These are phyloP conservation scores for Thozetella sp. DNA, from an alignment of 495 filamentous ascomycete species.

Conservation along the genomic window DNA sequence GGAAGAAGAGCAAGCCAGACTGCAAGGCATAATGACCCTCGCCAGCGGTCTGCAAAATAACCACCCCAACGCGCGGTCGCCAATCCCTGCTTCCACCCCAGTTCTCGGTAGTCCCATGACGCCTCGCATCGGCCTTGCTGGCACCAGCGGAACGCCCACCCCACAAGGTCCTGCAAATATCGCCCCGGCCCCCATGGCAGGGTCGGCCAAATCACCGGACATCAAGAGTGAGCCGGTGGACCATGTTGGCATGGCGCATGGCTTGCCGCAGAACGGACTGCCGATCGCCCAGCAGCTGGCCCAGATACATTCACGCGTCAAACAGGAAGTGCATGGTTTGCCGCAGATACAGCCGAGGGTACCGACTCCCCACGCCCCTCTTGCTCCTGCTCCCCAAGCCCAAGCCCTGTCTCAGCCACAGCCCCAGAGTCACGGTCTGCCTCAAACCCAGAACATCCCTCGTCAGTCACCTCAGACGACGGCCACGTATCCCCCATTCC, in stretches of 20 bases:
- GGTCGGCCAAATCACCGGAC: neutral
- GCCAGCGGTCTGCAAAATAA: conserved; percentile 41
- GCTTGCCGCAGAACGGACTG: neutral
- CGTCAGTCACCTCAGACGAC: neutral
- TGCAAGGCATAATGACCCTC: conserved; percentile 67
- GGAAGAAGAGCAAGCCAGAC: conserved; percentile 71
- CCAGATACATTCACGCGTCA: neutral
- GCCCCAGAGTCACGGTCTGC: neutral
- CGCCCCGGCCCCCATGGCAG: neutral
- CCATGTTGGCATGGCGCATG: neutral
- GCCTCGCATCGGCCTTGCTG: neutral
- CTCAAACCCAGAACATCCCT: neutral
- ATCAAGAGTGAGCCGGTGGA: conserved; percentile 1
- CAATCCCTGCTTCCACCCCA: conserved; percentile 10
- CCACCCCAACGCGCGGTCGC: conserved; percentile 13
- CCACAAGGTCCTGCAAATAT: neutral
- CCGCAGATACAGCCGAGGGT: conserved; percentile 1
- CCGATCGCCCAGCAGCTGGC: neutral
- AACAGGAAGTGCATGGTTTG: neutral
- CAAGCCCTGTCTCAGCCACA: neutral
- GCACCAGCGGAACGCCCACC: neutral
- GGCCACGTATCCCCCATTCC: neutral
- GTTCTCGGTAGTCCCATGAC: conserved; percentile 12
- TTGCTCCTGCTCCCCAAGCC: neutral
- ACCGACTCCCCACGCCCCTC: neutral